These are phyloP conservation scores for Cantharellus anzutake DNA, from an alignment of 768 basidiomycete species.

Conservation along the genomic window DNA sequence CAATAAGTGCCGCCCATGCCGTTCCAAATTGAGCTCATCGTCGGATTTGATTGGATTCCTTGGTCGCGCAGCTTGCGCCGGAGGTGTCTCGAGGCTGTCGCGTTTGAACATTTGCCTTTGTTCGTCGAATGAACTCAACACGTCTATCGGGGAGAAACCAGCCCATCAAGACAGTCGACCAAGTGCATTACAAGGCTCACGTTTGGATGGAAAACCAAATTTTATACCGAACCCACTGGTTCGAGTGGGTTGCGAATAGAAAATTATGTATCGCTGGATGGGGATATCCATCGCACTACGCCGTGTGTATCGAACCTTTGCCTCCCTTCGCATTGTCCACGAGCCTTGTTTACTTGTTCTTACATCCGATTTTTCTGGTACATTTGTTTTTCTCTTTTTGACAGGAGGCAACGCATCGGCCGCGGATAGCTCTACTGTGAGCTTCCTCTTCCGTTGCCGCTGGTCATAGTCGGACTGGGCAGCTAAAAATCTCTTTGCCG, in stretches of 20 bases:
- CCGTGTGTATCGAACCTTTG: slow-evolving; percentile 14
- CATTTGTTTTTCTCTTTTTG: slow-evolving; percentile 6
- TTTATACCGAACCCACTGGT: slow-evolving; percentile 33
- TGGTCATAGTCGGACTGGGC: neutral
- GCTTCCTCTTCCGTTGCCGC: slow-evolving; percentile 1
- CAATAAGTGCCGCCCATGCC: slow-evolving; percentile 3
- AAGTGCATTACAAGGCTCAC: slow-evolving; percentile 22
- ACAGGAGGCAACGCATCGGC: slow-evolving; percentile 13
- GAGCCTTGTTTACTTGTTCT: neutral
- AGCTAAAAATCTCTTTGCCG: neutral
- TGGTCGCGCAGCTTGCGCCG: neutral
- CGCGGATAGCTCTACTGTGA: neutral
- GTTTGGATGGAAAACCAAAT: slow-evolving; percentile 48
- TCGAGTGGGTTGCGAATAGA: slow-evolving; percentile 39
- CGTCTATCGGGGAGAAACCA: neutral
- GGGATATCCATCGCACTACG: slow-evolving; percentile 30
- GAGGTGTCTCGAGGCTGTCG: slow-evolving; percentile 9
- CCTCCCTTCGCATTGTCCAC: too few species aligned
- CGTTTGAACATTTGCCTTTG: slow-evolving; percentile 10
- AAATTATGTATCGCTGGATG: slow-evolving; percentile 37
- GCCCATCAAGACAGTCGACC: neutral
- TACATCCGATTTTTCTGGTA: neutral
- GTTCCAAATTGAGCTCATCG: neutral
- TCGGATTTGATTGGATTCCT: neutral
- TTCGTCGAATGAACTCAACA: neutral